Evolutionary conservation across 495 filamentous ascomycete genomes (phyloP), one percentile per base, ranked within the genome.

Genomic region (Entonaema liquescens): DNA sequence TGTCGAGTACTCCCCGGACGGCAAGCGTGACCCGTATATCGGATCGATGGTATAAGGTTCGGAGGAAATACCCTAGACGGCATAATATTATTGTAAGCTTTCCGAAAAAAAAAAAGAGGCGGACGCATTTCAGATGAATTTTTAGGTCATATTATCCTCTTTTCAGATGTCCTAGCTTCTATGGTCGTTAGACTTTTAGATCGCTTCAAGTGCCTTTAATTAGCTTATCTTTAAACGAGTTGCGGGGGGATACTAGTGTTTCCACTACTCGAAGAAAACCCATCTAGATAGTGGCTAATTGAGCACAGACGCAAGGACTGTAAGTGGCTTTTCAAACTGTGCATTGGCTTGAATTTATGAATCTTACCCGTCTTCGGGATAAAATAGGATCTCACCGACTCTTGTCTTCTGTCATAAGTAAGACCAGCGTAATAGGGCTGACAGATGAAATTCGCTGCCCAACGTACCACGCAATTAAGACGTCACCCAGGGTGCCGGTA

Each of bases 1-100:
- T 8, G 75, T 77, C 9, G 66, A 75, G 57, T 77, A 77, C 54
- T 60, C 57, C 11, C 33, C 65, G n/a, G 70, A 66, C 25, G 53
- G 57, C 3, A 69, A 58, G 31, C 29, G 17, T 8, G 62, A 47
- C 12, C 26, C 29, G 38, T 59, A 17, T 13, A 12, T 35, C 6
- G 54, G 49, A 12, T 23, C 28, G 8, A 40, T 21, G 12, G 12
- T 19, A 50, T 40, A 21, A 49, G 28, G 44, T 26, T 21, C 3
- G 29, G 12, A 21, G 31, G 31, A 15, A 19, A 31, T 42, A 13
- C 5, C 9, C 17, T 15, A 55, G 9, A 6, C 12, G 13, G 42
- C 36, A 28, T 53, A 23, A 28, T 52, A 40, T 59, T 47, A 7
- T 59, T 54, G 19, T 17, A 2, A 29, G 5, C 53, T 53, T 31